A percentile compares a stretch with the other conserved stretches of the same genome.
phyloP scores from a whole-genome alignment of 495 filamentous ascomycete genomes.

The Amniculicola lignicola region DNA sequence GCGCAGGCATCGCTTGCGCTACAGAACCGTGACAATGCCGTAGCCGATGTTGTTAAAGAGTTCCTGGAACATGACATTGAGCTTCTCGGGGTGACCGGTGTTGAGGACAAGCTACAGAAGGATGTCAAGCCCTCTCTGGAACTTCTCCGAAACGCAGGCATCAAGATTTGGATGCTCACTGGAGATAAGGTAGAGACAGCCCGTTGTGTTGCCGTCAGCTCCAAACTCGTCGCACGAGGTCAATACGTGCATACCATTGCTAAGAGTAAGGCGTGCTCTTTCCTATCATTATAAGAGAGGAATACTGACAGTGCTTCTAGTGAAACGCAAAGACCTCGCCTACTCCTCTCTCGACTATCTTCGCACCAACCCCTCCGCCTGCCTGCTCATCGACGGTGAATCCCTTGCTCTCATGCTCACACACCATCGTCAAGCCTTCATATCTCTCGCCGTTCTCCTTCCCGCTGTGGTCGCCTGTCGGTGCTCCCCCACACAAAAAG shows the following conservation, averaged over 20 bases:
- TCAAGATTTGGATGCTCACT: slow-evolving; percentile 99
- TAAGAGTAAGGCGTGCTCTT: slow-evolving; percentile 61
- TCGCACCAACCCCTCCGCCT: slow-evolving; percentile 79
- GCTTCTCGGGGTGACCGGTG: slow-evolving; percentile 91
- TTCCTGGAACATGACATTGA: slow-evolving; percentile 87
- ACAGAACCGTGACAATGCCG: slow-evolving; percentile 70
- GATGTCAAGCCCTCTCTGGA: slow-evolving; percentile 95
- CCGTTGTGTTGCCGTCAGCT: slow-evolving; percentile 89
- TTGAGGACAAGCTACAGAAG: slow-evolving; percentile 92
- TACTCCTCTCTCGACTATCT: slow-evolving; percentile 85
- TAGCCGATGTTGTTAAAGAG: slow-evolving; percentile 73
- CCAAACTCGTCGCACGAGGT: slow-evolving; percentile 88
- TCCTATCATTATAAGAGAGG: slow-evolving; percentile 32
- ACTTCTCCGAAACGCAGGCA: slow-evolving; percentile 93
- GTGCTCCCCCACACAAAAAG: slow-evolving; percentile 96
- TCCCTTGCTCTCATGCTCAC: slow-evolving; percentile 77
- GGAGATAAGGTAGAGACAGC: slow-evolving; percentile 99
- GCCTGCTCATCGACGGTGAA: slow-evolving; percentile 92
- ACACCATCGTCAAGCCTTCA: slow-evolving; percentile 79
- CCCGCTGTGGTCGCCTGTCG: slow-evolving; percentile 94
- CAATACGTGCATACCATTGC: slow-evolving; percentile 95
- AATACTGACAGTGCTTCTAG: slow-evolving; percentile 15
- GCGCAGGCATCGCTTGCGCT: slow-evolving; percentile 77
- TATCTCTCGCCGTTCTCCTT: slow-evolving; percentile 78
- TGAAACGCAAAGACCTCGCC: slow-evolving; percentile 71